These are phyloP conservation scores for Jacaranda copaia DNA, from an alignment of 257 asterid genomes.

Conservation along the genomic window DNA sequence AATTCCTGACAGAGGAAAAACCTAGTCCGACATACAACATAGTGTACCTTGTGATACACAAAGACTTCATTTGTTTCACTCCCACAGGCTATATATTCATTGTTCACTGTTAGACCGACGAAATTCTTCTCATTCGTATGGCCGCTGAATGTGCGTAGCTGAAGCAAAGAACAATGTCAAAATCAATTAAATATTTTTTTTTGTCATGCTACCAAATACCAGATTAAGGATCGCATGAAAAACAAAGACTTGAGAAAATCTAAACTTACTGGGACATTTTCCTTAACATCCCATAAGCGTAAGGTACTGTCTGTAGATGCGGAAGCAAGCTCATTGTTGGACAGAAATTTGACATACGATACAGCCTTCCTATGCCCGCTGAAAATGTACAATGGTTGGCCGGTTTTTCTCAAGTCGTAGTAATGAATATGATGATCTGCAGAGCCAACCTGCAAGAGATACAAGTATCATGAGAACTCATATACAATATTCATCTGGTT, in stretches of 20 bases:
- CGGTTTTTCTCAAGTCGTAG: constrained; percentile 78
- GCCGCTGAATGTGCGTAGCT: constrained; percentile 82
- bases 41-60: constrained; percentile 78
- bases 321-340: constrained; percentile 80
- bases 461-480: constrained; percentile 17
- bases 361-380: constrained; percentile 89
- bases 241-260: too few relatives aligned
- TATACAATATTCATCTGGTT: constrained; percentile 6
- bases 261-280: constrained; percentile 70
- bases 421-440: constrained; percentile 90
- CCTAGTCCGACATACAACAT: not conserved
- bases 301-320: constrained; percentile 93
- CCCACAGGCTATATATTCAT: constrained; percentile 86
- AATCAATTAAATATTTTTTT: too few relatives aligned
- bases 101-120: constrained; percentile 78
- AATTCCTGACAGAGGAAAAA: not conserved
- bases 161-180: constrained; percentile 29
- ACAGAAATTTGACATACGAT: constrained; percentile 84
- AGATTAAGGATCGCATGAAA: too few relatives aligned
- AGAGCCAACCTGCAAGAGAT: constrained; percentile 75
- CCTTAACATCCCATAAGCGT: constrained; percentile 91
- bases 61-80: constrained; percentile 90
- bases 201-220: too few relatives aligned
- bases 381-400: constrained; percentile 73
- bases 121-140: constrained; percentile 85